Conservation (phyloP, 768 basidiomycete species). For the Rossbeevera mucosa region DNA sequence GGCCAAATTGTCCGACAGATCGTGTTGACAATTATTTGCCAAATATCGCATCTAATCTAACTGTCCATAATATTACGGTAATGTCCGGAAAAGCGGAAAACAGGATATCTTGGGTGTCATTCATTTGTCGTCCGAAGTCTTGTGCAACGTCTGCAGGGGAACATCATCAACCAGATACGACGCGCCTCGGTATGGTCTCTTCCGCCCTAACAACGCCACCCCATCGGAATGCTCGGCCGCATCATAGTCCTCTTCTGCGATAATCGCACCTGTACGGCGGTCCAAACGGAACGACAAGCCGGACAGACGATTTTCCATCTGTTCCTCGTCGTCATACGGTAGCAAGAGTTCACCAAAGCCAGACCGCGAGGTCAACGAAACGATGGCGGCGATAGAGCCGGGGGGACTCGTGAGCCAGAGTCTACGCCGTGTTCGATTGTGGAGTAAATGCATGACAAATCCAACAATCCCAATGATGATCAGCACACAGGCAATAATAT, state of each 20-base stretch:
- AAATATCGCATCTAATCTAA: too few relatives aligned
- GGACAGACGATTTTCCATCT: slow-evolving; percentile 44
- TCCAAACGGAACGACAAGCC: slow-evolving; percentile 55
- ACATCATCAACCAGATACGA: slow-evolving; percentile 3
- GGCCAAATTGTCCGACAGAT: background rate
- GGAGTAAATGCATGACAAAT: slow-evolving; percentile 43
- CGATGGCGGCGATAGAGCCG: slow-evolving; percentile 54
- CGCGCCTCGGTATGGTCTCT: slow-evolving; percentile 2
- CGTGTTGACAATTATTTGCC: slow-evolving; percentile 25
- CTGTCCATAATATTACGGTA: too few relatives aligned
- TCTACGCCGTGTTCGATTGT: slow-evolving; percentile 42
- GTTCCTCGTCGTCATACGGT: slow-evolving; percentile 49
- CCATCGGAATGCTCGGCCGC: slow-evolving; percentile 7
- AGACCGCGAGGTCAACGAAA: slow-evolving; percentile 55
- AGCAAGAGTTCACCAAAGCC: slow-evolving; percentile 59
- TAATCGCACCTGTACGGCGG: slow-evolving; percentile 54
- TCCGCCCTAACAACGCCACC: slow-evolving; percentile 12
- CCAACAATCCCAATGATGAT: slow-evolving; percentile 47
- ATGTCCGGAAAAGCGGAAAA: background rate
- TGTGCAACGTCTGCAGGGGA: background rate
- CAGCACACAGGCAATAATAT: slow-evolving; percentile 46
- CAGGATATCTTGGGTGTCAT: background rate
- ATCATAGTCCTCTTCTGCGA: slow-evolving; percentile 45
- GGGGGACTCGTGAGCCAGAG: slow-evolving; percentile 53
- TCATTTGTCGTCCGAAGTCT: background rate